Conservation (phyloP, 371 early-diverging fungal species). For the Fennellomyces sp. region DNA sequence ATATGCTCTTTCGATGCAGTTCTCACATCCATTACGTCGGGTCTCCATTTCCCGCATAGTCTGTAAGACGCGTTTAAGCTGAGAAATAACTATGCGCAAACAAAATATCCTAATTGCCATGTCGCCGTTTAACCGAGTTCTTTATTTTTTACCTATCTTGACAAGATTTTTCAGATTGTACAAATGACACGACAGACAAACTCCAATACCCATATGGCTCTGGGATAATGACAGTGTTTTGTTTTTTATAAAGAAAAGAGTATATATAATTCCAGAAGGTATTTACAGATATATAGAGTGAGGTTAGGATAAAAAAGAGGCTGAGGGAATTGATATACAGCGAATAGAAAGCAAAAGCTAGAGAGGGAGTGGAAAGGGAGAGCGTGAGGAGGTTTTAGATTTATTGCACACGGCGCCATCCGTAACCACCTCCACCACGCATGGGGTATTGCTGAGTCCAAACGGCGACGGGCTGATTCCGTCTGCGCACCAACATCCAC, state of each 20-base stretch:
- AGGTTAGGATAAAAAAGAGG: background rate
- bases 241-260: too few relatives aligned
- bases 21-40: too few relatives aligned
- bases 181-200: too few relatives aligned
- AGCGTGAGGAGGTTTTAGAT: background rate
- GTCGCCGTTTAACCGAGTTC: too few relatives aligned
- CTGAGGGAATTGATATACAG: background rate
- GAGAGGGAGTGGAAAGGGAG: background rate
- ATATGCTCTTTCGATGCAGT: too few relatives aligned
- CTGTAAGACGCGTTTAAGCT: too few relatives aligned
- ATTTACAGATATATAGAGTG: background rate
- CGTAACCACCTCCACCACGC: constrained; percentile 24
- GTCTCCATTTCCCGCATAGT: too few relatives aligned
- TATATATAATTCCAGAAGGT: background rate
- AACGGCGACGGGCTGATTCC: constrained; percentile 12
- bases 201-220: too few relatives aligned
- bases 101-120: too few relatives aligned
- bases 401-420: constrained; percentile 39
- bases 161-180: too few relatives aligned
- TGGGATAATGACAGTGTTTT: background rate
- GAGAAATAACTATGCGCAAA: too few relatives aligned
- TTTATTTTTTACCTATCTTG: too few relatives aligned
- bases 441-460: constrained; percentile 42
- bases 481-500: constrained; percentile 34
- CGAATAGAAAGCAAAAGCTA: background rate